Percentiles rank a stretch among this genome's conserved stretches.
These are phyloP conservation scores for Raphanus sativus DNA, from an alignment of 345 rosid species.

Conservation along the genomic window DNA sequence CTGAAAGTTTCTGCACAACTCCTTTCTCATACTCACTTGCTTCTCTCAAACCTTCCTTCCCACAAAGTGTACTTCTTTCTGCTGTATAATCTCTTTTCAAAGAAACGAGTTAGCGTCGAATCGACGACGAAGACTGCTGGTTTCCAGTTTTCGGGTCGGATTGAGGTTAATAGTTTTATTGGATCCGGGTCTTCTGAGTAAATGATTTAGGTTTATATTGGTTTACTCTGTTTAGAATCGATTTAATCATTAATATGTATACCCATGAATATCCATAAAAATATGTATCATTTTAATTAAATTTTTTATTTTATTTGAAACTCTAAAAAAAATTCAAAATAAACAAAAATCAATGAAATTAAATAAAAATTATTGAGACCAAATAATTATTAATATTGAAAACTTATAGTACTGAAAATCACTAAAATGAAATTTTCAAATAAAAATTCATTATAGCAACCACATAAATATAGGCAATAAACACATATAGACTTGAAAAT, in stretches of 20 bases:
- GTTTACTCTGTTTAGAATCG: neutral
- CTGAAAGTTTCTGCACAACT: conserved; percentile 75
- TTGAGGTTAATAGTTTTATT: neutral
- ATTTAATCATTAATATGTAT: neutral
- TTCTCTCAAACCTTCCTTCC: neutral
- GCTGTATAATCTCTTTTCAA: neutral
- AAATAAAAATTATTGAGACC: neutral
- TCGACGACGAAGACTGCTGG: neutral
- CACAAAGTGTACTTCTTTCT: neutral
- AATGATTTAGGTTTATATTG: neutral
- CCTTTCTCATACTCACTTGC: conserved; percentile 44
- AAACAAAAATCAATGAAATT: neutral
- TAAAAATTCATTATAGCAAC: no score
- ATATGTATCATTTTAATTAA: neutral
- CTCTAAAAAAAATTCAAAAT: neutral
- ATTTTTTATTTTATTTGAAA: neutral
- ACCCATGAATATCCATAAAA: neutral
- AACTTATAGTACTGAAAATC: neutral
- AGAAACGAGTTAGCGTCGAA: neutral
- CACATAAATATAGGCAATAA: no score
- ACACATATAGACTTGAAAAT: neutral
- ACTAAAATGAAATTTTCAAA: neutral
- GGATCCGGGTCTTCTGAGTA: neutral
- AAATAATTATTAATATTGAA: neutral
- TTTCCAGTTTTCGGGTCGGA: neutral